phyloP scores from a whole-genome alignment of 768 basidiomycete genomes.

The Lentinula aciculospora region DNA sequence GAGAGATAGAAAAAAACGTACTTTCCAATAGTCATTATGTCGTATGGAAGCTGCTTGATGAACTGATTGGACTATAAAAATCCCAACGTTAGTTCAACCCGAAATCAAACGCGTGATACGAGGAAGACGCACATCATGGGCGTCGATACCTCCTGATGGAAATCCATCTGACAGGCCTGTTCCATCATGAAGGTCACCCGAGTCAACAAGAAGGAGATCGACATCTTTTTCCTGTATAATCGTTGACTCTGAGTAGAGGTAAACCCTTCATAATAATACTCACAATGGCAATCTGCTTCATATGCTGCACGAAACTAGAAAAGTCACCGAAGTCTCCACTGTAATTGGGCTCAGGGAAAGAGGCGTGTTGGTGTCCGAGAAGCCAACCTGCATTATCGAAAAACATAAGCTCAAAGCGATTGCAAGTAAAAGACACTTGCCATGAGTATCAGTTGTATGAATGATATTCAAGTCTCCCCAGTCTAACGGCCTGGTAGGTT shows the following conservation, averaged over 20 bases:
- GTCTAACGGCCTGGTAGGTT: slow-evolving; percentile 61
- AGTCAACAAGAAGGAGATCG: slow-evolving; percentile 79
- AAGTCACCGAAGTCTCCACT: slow-evolving; percentile 76
- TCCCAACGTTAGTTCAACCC: not conserved
- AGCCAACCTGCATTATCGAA: slow-evolving; percentile 43
- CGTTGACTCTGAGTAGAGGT: not conserved
- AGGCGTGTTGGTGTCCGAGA: slow-evolving; percentile 74
- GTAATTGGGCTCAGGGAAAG: slow-evolving; percentile 74
- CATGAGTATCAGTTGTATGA: slow-evolving; percentile 81
- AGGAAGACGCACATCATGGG: slow-evolving; percentile 48
- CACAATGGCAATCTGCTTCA: slow-evolving; percentile 63
- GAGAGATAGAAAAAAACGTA: slow-evolving; percentile 25
- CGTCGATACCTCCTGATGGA: slow-evolving; percentile 65
- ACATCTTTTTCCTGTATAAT: slow-evolving; percentile 53
- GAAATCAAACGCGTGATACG: slow-evolving; percentile 5
- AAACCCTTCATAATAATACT: not conserved
- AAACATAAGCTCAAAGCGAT: not conserved
- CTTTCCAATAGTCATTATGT: slow-evolving; percentile 84
- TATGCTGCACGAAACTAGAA: slow-evolving; percentile 77
- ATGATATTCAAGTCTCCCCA: slow-evolving; percentile 92
- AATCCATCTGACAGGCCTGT: slow-evolving; percentile 77
- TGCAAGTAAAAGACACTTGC: not conserved
- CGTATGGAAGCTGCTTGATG: slow-evolving; percentile 69
- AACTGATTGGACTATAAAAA: slow-evolving; percentile 65
- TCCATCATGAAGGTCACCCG: slow-evolving; percentile 76